A percentile compares a stretch with the other conserved stretches of the same genome.
Conservation (phyloP, 805 yeast species). For the Ogataea nakhonphanomensis region DNA sequence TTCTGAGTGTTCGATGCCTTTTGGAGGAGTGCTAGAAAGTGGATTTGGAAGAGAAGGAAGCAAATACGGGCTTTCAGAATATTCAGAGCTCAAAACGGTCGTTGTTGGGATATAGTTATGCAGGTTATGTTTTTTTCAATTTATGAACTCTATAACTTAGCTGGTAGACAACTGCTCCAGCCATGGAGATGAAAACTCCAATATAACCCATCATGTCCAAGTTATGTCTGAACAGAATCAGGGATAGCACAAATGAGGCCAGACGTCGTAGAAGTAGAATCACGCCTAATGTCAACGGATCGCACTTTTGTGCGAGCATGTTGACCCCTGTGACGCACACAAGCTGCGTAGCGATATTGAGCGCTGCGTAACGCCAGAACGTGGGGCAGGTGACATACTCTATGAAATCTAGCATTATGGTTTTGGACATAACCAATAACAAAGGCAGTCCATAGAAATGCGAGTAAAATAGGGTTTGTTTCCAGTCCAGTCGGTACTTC, state of each 20-base stretch:
- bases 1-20: conserved; percentile 59
- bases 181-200: conserved; percentile 52
- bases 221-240: conserved; percentile 47
- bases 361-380: conserved; percentile 28
- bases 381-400: background rate
- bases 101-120: conserved; percentile 37
- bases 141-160: background rate
- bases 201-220: conserved; percentile 36
- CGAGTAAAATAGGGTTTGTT: conserved; percentile 59
- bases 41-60: conserved; percentile 83
- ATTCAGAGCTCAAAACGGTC: conserved; percentile 58
- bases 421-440: conserved; percentile 37
- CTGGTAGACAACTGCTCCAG: conserved; percentile 51
- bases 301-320: conserved; percentile 50
- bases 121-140: background rate
- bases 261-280: conserved; percentile 61
- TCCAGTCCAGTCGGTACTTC: conserved; percentile 54
- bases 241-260: conserved; percentile 54
- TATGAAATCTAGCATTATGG: conserved; percentile 18
- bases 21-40: conserved; percentile 70
- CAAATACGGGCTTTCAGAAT: conserved; percentile 67
- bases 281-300: conserved; percentile 63
- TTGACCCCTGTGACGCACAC: conserved; percentile 69
- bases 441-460: conserved; percentile 56
- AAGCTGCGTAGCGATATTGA: conserved; percentile 53